Evolutionary conservation across 1,139 yeast genomes (phyloP).

Genomic region (Hyphopichia pseudoburtonii): DNA sequence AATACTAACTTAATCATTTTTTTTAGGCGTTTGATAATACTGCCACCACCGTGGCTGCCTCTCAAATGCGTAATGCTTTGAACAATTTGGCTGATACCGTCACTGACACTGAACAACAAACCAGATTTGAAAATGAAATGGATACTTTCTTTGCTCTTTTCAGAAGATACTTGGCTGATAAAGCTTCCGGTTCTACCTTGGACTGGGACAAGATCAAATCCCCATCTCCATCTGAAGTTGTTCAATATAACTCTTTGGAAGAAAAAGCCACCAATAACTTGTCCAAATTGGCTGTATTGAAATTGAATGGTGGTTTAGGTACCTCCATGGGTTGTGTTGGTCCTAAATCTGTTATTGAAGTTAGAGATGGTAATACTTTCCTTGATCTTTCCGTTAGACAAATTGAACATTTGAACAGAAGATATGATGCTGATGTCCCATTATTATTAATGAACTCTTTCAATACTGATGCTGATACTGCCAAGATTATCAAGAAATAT

Average conservation of each 20-base stretch:
- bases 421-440: constrained; percentile 91
- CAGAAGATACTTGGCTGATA: constrained; percentile 87
- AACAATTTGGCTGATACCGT: constrained; percentile 86
- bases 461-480: constrained; percentile 96
- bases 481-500: constrained; percentile 91
- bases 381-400: constrained; percentile 94
- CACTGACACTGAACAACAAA: constrained; percentile 53
- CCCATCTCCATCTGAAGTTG: constrained; percentile 85
- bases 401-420: constrained; percentile 91
- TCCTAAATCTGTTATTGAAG: constrained; percentile 97
- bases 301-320: constrained; percentile 97
- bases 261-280: constrained; percentile 48
- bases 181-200: constrained; percentile 79
- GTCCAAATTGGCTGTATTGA: constrained; percentile 87
- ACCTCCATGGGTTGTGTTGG: constrained; percentile 99
- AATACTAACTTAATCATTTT: constrained; percentile 23
- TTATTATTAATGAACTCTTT: constrained; percentile 96
- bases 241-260: constrained; percentile 59
- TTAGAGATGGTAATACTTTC: constrained; percentile 96
- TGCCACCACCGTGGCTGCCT: constrained; percentile 93
- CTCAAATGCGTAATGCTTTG: constrained; percentile 96
- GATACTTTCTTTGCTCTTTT: constrained; percentile 91
- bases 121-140: constrained; percentile 84
- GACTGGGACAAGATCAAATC: constrained; percentile 97
- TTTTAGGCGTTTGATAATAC: constrained; percentile 87